Base-by-base conservation (phyloP, 1,284 basidiomycete genomes). In the Chiua sp. region DNA sequence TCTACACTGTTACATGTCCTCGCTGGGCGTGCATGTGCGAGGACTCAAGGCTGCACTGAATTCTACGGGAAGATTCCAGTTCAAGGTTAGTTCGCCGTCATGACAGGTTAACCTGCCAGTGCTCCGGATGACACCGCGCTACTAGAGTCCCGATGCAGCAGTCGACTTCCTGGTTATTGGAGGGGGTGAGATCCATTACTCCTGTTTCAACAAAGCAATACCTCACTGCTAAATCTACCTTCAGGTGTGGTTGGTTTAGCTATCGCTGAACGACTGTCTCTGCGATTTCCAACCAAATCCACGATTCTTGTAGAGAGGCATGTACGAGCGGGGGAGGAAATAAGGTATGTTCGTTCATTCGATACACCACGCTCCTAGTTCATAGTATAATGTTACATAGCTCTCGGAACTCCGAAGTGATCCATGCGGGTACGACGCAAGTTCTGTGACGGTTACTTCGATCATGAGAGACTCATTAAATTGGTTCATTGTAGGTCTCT, bases 91-190 rank as follows among this genome's bases (percentile, higher is more conserved):
- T 50, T 33, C 56, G n/a, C 16, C 23, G 30, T 6, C 30, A 20
- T 52, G 51, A 56, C 53, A 28, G 26, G 7, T 30, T 16, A 53
- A 32, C 15, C 11, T n/a, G n/a, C n/a, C n/a, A n/a, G n/a, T 33
- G 2, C 37, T 22, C n/a, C 61, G 39, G 42, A 42, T 53, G 39
- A 62, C 53, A 56, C 35, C 37, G 20, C n/a, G n/a, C n/a, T 42
- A 37, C 53, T 51, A 92, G 84, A 72, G 77, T 16, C 94, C 97
- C 7, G 89, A 94, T 56, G 81, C 82, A 44, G 78, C 78, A 3
- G 87, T 98, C n/a, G 97, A 98, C 73, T 91, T 94, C 74, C 79
- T 98, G 20, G 85, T 99, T 28, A 82, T 99, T n/a, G 97, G 97
- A 22, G 97, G 90, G 75, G 97, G 93, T 83, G 64, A 68, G 79